Conservation (phyloP, 1,139 yeast genomes). For the Geotrichum armillariae region DNA sequence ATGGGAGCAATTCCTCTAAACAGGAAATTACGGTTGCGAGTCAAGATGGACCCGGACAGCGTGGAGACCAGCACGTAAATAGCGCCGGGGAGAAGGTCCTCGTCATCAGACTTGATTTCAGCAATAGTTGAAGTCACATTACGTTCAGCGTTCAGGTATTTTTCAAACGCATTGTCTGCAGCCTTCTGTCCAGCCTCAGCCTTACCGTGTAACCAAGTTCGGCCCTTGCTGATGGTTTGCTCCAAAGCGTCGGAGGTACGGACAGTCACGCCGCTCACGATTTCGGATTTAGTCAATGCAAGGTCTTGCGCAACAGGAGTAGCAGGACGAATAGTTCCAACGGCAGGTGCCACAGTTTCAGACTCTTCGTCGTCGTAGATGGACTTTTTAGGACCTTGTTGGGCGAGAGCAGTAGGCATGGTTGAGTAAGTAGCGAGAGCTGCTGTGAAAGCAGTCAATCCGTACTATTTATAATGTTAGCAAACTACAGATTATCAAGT, state of each 20-base stretch:
- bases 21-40: slow-evolving; percentile 67
- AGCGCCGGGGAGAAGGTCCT: slow-evolving; percentile 74
- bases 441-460: slow-evolving; percentile 17
- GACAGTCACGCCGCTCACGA: slow-evolving; percentile 59
- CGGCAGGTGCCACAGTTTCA: slow-evolving; percentile 44
- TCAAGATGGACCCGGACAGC: slow-evolving; percentile 74
- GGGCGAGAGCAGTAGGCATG: slow-evolving; percentile 31
- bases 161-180: slow-evolving; percentile 48
- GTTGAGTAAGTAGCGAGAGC: slow-evolving; percentile 12
- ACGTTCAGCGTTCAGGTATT: slow-evolving; percentile 62
- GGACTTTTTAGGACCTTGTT: slow-evolving; percentile 42
- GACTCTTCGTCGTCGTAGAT: slow-evolving; percentile 57
- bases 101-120: slow-evolving; percentile 66
- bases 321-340: slow-evolving; percentile 62
- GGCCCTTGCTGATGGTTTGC: slow-evolving; percentile 47
- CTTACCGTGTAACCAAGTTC: slow-evolving; percentile 43
- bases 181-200: slow-evolving; percentile 40
- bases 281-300: slow-evolving; percentile 37
- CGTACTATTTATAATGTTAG: slow-evolving; percentile 5
- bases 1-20: slow-evolving; percentile 64
- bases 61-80: slow-evolving; percentile 73
- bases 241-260: slow-evolving; percentile 55
- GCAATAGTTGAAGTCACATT: slow-evolving; percentile 67
- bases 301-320: slow-evolving; percentile 46
- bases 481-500: not conserved